phyloP scores from a whole-genome alignment of 495 filamentous ascomycete genomes.

The Aspergillus ostianus region DNA sequence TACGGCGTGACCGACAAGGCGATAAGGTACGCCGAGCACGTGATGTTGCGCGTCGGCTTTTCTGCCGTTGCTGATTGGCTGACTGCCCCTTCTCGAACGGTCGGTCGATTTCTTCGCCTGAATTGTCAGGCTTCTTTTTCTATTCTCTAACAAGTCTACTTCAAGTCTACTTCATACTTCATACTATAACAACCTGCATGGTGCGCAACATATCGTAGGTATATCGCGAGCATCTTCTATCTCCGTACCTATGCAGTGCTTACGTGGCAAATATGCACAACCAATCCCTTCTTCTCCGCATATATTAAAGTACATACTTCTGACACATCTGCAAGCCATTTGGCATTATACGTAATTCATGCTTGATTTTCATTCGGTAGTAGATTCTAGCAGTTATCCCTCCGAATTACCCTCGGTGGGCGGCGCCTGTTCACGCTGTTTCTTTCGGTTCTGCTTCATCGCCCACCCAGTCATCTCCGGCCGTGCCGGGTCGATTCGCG shows the following conservation, averaged over 20 bases:
- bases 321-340: not conserved
- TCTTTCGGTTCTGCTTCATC: slow-evolving; percentile 49
- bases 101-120: not conserved
- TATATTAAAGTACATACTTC: no score
- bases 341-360: not conserved
- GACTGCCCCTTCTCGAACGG: not conserved
- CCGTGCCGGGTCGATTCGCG: slow-evolving; percentile 52
- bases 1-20: not conserved
- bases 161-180: no score
- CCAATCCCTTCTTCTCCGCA: no score
- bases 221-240: no score
- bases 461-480: slow-evolving; percentile 51
- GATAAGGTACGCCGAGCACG: slow-evolving; percentile 10
- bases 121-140: no score
- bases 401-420: slow-evolving; percentile 23
- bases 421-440: slow-evolving; percentile 24
- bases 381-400: slow-evolving; percentile 6
- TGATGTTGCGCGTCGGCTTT: not conserved
- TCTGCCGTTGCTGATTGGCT: not conserved
- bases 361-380: not conserved
- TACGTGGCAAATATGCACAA: no score
- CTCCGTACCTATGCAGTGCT: no score
- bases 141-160: no score
- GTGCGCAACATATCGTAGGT: no score
- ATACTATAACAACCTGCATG: no score